Percentiles rank a stretch among this genome's conserved stretches.
Evolutionary conservation across 2,329 filamentous ascomycete species (phyloP).

Genomic region (Ophiocordyceps sinensis): DNA sequence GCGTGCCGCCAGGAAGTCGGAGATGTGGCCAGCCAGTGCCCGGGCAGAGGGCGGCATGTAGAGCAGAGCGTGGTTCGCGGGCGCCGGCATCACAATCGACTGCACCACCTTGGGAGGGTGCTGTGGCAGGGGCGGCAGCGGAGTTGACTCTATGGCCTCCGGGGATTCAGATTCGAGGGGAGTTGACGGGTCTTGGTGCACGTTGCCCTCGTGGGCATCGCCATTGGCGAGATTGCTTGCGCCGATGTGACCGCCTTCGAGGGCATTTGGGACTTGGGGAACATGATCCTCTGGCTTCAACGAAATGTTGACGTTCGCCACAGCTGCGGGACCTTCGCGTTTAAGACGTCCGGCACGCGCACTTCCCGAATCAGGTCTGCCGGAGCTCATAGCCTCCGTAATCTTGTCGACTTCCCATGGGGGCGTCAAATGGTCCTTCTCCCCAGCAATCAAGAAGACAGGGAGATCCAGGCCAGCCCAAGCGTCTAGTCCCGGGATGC

Average conservation of each 20-base stretch:
- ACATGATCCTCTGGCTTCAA: constrained; percentile 14
- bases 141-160: constrained; percentile 3
- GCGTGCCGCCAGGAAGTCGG: constrained; percentile 62
- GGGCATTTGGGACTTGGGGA: constrained; percentile 9
- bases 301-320: constrained; percentile 30
- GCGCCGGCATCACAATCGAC: constrained; percentile 55
- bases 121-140: constrained; percentile 31
- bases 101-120: constrained; percentile 45
- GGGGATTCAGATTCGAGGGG: constrained; percentile 22
- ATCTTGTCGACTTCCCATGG: constrained; percentile 58
- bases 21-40: constrained; percentile 65
- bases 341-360: not conserved
- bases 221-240: not conserved
- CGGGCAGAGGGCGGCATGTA: constrained; percentile 67
- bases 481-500: constrained; percentile 51
- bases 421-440: constrained; percentile 64
- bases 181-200: constrained; percentile 29
- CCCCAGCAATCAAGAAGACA: constrained; percentile 64
- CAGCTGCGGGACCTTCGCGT: constrained; percentile 26
- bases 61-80: constrained; percentile 70
- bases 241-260: not conserved
- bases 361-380: constrained; percentile 2
- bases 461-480: constrained; percentile 65
- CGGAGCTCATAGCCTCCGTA: constrained; percentile 19
- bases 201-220: constrained; percentile 19